phyloP scores from a whole-genome alignment of 2,329 filamentous ascomycete species.

The Microcyclosporella mali region DNA sequence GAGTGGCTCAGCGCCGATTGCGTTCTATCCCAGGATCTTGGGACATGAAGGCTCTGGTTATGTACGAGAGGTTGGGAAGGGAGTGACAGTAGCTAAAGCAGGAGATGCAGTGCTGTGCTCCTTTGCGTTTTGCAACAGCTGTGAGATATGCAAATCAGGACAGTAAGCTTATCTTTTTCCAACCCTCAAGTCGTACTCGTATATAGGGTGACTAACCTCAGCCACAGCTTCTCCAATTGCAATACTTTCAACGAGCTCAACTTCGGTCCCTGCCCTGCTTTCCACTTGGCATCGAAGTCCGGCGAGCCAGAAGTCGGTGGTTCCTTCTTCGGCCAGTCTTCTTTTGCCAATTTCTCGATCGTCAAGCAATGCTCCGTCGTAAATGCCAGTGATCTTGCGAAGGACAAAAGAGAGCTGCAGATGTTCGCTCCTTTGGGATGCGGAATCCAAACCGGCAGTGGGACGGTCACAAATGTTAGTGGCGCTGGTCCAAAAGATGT shows the following conservation, averaged over 20 bases:
- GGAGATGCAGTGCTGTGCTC: slow-evolving; percentile 46
- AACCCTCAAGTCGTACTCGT: too few relatives aligned
- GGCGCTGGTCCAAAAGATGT: slow-evolving; percentile 33
- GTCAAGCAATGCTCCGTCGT: slow-evolving; percentile 38
- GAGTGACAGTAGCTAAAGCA: slow-evolving; percentile 36
- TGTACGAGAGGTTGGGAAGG: slow-evolving; percentile 41
- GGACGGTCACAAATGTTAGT: slow-evolving; percentile 38
- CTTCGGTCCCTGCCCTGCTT: slow-evolving; percentile 29
- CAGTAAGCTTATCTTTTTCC: slow-evolving; percentile 27
- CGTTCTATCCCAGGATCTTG: slow-evolving; percentile 44
- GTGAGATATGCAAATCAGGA: slow-evolving; percentile 43
- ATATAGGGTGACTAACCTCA: too few relatives aligned
- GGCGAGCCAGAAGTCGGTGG: slow-evolving; percentile 32
- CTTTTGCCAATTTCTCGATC: slow-evolving; percentile 38
- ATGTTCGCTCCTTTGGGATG: slow-evolving; percentile 43
- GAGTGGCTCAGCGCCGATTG: slow-evolving; percentile 29
- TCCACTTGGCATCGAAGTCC: slow-evolving; percentile 19
- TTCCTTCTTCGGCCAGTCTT: slow-evolving; percentile 46
- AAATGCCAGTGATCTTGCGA: slow-evolving; percentile 35
- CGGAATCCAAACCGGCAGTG: slow-evolving; percentile 43
- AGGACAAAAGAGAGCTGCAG: slow-evolving; percentile 38
- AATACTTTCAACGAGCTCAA: slow-evolving; percentile 44
- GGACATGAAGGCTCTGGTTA: slow-evolving; percentile 51
- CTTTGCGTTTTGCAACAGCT: slow-evolving; percentile 43
- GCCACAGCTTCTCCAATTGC: slow-evolving; percentile 39